Evolutionary conservation across 1,139 yeast genomes (phyloP).

Genomic region (Candida smagusa): DNA sequence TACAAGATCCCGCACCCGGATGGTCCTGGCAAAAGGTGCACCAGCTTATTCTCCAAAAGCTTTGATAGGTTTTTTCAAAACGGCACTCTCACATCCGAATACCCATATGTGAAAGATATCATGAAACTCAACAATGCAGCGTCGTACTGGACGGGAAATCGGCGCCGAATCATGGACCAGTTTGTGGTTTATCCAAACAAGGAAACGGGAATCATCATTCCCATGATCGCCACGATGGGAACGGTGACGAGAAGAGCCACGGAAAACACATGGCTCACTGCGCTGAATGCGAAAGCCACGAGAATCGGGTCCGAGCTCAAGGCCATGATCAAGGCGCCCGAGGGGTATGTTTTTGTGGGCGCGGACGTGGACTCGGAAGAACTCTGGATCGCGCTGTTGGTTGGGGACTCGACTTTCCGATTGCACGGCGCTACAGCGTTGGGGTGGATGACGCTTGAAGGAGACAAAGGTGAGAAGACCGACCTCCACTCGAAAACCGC

Average conservation of each 20-base stretch:
- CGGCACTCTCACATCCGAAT: constrained; percentile 69
- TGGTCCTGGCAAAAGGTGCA: constrained; percentile 73
- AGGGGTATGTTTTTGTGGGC: constrained; percentile 89
- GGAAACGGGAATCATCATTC: constrained; percentile 73
- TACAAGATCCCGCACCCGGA: constrained; percentile 90
- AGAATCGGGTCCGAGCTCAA: constrained; percentile 93
- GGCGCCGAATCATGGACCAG: constrained; percentile 80
- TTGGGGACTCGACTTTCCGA: constrained; percentile 87
- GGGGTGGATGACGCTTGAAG: constrained; percentile 99
- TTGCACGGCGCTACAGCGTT: constrained; percentile 95
- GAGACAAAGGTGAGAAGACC: constrained; percentile 85
- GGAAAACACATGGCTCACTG: constrained; percentile 96
- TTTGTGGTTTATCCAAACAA: constrained; percentile 63
- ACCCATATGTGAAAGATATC: constrained; percentile 73
- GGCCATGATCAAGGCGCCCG: constrained; percentile 81
- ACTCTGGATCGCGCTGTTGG: constrained; percentile 93
- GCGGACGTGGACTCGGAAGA: constrained; percentile 99
- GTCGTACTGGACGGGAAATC: constrained; percentile 89
- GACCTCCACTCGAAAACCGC: constrained; percentile 97
- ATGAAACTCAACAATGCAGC: constrained; percentile 72
- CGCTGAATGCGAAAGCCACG: constrained; percentile 83
- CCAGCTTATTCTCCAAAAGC: constrained; percentile 76
- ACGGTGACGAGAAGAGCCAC: constrained; percentile 95
- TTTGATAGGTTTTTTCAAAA: constrained; percentile 71
- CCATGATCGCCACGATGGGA: constrained; percentile 88